Evolutionary conservation across 192 early-diverging fungal species (phyloP).

Genomic region (Coemansia sp.): DNA sequence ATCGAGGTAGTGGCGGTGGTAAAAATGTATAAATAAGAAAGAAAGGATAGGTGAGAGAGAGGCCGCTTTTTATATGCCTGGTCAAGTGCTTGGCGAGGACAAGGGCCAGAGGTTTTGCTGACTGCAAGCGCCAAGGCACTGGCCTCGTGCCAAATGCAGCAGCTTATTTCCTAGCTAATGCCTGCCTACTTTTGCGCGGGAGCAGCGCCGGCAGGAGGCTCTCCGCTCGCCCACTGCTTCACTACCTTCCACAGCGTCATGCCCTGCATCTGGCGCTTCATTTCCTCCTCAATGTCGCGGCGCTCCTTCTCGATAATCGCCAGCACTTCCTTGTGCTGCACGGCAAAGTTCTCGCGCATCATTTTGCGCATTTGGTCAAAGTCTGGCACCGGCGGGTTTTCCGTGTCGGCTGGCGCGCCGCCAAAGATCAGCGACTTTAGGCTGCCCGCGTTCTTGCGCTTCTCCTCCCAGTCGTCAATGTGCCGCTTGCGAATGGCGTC

Average conservation of each 20-base stretch:
- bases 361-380: slow-evolving; percentile 62
- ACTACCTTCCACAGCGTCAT: slow-evolving; percentile 89
- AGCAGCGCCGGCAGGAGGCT: background rate
- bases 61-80: too few relatives aligned
- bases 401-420: slow-evolving; percentile 40
- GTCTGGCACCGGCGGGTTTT: slow-evolving; percentile 65
- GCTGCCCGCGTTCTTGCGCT: slow-evolving; percentile 58
- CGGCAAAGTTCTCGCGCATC: slow-evolving; percentile 61
- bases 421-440: slow-evolving; percentile 55
- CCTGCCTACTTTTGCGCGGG: slow-evolving; percentile 1
- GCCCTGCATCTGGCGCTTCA: slow-evolving; percentile 80
- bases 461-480: slow-evolving; percentile 65
- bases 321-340: slow-evolving; percentile 65
- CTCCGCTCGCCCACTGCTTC: slow-evolving; percentile 31
- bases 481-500: slow-evolving; percentile 61
- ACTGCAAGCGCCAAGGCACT: background rate
- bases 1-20: background rate
- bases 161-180: background rate
- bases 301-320: slow-evolving; percentile 71
- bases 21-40: background rate
- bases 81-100: background rate
- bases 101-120: background rate
- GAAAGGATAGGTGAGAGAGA: background rate
- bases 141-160: background rate
- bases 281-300: slow-evolving; percentile 61